Base-by-base conservation (phyloP, 2,329 filamentous ascomycete species). In the Fusarium subtropicale region DNA sequence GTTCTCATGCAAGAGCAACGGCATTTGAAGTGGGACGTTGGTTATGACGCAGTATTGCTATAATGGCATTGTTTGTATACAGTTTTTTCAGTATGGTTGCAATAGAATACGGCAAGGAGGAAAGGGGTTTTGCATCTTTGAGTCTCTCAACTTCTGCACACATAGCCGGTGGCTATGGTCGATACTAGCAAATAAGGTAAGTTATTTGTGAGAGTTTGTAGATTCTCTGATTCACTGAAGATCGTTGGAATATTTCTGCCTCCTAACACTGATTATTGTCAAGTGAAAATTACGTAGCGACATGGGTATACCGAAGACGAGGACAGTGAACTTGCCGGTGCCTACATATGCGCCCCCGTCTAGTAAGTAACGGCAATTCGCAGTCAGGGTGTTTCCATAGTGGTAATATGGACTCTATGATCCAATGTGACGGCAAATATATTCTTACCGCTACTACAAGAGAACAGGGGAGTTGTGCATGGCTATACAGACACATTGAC, bases 1-100 rank as follows among this genome's bases (percentile, higher is more conserved):
- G 1, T 97, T 97, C 76, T 88, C 88, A 3, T 97, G 94, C 76
- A 84, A 84, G n/a, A 87, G 82, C 69, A 93, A 93, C 71, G 91
- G 87, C 1, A 78, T 91, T 53, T 91, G 74, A 77, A 12, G 4
- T 5, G 3, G 2, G 11, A 0, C 4, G 8, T 10, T 24, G 34
- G 20, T 13, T 33, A 11, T 16, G 9, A 20, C 5, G 2, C 4
- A 16, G 12, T 34, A 20, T 18, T 7, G 5, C 3, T 18, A 12
- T 41, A 9, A 12, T 41, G 7, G 8, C 24, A 16, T 48, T 18
- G 2, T 8, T 42, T 45, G 6, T 39, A 18, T 18, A 11, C 11
- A 11, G 8, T 24, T 33, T 33, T 7, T 1, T 4, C 30, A 30
- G 33, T 30, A 44, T 47, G 9, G 10, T 53, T 20, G 38, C 9